A percentile compares a stretch with the other conserved stretches of the same genome.
phyloP scores from a whole-genome alignment of 371 early-diverging fungal species.

The Mucor mucedo region DNA sequence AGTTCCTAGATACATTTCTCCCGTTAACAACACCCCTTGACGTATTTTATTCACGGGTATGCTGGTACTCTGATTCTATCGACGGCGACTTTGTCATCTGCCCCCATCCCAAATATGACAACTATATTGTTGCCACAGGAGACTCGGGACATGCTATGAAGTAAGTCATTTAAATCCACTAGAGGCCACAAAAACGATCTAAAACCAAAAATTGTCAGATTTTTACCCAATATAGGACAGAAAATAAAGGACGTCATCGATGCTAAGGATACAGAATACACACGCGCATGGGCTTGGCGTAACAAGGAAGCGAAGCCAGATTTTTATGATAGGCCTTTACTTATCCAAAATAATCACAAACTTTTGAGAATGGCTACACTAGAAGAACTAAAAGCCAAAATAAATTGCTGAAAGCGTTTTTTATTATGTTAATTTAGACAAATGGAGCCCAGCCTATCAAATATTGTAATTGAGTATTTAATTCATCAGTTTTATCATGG shows the following conservation, averaged over 20 bases:
- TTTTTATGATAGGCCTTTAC: conserved; percentile 6
- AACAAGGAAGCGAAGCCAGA: conserved; percentile 13
- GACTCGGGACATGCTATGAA: conserved; percentile 56
- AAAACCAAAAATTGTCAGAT: conserved; percentile 9
- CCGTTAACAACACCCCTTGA: conserved; percentile 34
- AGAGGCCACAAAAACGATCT: background rate
- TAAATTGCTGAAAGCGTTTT: background rate
- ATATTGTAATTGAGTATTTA: background rate
- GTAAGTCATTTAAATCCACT: conserved; percentile 13
- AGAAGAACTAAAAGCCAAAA: conserved; percentile 6
- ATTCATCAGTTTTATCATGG: background rate
- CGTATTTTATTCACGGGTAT: conserved; percentile 35
- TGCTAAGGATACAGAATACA: conserved; percentile 27
- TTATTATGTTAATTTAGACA: conserved; percentile 10
- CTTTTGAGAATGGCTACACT: conserved; percentile 11
- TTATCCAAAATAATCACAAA: conserved; percentile 5
- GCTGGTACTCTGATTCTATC: conserved; percentile 51
- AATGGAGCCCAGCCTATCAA: conserved; percentile 46
- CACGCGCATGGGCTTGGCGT: conserved; percentile 34
- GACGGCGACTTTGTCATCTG: conserved; percentile 46
- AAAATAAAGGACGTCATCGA: conserved; percentile 37
- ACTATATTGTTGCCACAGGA: conserved; percentile 47
- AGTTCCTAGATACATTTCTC: conserved; percentile 36
- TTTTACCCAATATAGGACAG: conserved; percentile 33
- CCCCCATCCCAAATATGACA: conserved; percentile 47